These are phyloP conservation scores for Xylaria sp. DNA, from an alignment of 2,329 filamentous ascomycete genomes.

Conservation along the genomic window DNA sequence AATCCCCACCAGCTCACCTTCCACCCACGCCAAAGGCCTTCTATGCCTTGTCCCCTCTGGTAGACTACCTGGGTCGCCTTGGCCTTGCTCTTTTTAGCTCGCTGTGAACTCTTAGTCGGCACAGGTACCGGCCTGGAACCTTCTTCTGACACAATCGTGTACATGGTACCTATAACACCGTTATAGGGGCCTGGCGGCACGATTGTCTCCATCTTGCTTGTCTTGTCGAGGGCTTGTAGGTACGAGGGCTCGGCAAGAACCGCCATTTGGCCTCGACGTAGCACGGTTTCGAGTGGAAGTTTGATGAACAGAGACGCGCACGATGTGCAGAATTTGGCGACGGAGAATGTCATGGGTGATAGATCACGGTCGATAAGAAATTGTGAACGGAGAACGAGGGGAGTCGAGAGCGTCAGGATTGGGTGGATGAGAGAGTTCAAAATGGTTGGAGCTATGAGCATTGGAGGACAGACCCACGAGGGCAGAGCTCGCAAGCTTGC, in stretches of 20 bases:
- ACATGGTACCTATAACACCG: slow-evolving; percentile 92
- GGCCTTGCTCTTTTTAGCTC: slow-evolving; percentile 50
- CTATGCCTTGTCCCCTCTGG: slow-evolving; percentile 72
- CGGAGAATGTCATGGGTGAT: slow-evolving; percentile 82
- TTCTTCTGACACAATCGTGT: slow-evolving; percentile 85
- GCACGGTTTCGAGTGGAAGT: slow-evolving; percentile 89
- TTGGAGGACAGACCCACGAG: slow-evolving; percentile 76
- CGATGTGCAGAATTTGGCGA: slow-evolving; percentile 84
- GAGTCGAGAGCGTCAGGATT: slow-evolving; percentile 82
- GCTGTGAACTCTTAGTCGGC: slow-evolving; percentile 44
- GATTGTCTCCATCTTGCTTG: slow-evolving; percentile 72
- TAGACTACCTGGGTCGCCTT: slow-evolving; percentile 58
- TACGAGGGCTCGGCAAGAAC: slow-evolving; percentile 70
- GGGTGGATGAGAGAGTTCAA: slow-evolving; percentile 88
- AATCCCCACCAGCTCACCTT: slow-evolving; percentile 82
- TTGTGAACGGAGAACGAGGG: slow-evolving; percentile 85
- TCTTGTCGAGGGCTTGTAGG: slow-evolving; percentile 60
- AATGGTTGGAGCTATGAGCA: slow-evolving; percentile 83
- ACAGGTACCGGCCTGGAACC: slow-evolving; percentile 67
- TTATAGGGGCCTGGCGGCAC: slow-evolving; percentile 83
- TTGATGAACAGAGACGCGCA: slow-evolving; percentile 85
- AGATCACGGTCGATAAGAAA: slow-evolving; percentile 84
- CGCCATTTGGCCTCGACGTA: slow-evolving; percentile 86
- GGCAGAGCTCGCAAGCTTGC: slow-evolving; percentile 82
- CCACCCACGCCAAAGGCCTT: slow-evolving; percentile 79